Percentiles rank a stretch among this genome's conserved stretches.
Evolutionary conservation across 257 asterid genomes (phyloP).

Genomic region (Solanum dulcamara): DNA sequence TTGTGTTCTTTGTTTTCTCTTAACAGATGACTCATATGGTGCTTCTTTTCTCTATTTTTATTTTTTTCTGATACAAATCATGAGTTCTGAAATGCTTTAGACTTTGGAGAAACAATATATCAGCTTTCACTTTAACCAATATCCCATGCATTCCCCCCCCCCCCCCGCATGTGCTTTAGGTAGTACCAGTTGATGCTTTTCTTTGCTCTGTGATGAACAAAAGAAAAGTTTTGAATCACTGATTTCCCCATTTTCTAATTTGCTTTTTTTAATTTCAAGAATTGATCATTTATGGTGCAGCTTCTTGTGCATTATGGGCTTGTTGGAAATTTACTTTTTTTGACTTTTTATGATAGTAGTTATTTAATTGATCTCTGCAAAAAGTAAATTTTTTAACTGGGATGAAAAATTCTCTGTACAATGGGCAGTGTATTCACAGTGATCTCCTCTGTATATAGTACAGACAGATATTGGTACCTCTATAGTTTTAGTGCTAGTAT

Average conservation of each 20-base stretch:
- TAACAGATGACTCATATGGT: neutral
- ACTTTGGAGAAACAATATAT: neutral
- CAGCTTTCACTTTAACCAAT: conserved; percentile 57
- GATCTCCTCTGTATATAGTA: neutral
- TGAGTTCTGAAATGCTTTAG: conserved; percentile 29
- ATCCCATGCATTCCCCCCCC: neutral
- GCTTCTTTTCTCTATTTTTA: neutral
- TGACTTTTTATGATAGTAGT: neutral
- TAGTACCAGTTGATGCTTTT: conserved; percentile 18
- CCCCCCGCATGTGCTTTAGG: too few relatives aligned
- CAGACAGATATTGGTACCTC: neutral
- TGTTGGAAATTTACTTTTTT: neutral
- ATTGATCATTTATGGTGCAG: neutral
- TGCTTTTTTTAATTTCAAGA: neutral
- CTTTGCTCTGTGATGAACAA: conserved; percentile 12
- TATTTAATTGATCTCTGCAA: neutral
- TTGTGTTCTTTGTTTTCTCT: neutral
- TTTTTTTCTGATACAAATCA: conserved; percentile 22
- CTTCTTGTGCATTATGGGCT: neutral
- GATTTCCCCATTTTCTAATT: neutral
- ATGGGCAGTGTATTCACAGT: neutral
- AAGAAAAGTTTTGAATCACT: neutral
- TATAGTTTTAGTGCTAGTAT: neutral
- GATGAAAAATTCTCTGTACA: neutral
- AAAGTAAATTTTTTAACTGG: neutral